Evolutionary conservation across 2,329 filamentous ascomycete genomes (phyloP), one percentile per base, ranked within the genome.

Genomic region (Aspergillus spinulosporus): DNA sequence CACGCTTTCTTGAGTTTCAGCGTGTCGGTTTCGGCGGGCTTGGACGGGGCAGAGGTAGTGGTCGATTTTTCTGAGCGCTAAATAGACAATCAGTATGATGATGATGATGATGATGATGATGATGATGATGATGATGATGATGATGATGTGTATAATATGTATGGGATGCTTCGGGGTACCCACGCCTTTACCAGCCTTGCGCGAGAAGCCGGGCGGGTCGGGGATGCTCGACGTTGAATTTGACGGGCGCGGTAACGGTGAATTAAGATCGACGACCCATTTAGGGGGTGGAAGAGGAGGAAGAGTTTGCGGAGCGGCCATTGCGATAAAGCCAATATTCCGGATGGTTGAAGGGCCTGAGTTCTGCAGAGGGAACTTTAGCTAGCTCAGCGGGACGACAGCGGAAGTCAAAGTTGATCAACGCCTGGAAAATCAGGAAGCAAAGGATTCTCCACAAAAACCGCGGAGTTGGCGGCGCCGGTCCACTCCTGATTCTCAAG

Each of bases 1-100:
- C 94, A 99, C 0, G 94, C 94, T 75, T 99, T 99, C 78, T 99
- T 99, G 67, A 99, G 80, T 81, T 97, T 97, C 61, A 99, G 81
- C 21, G 88, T 92, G 73, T 97, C 93, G 82, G 92, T 97, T 76
- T 97, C 92, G 67, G 89, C 89, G 63, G 87, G 59, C 73, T 69
- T 71, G 69, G 64, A 69, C 67, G 66, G 57, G 54, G 60, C 62
- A 56, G 60, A 42, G 31, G 60, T 42, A 26, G 61, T 31, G 37
- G 57, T 34, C 2, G 64, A 53, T 56, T 72, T 69, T 56, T 70
- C 66, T 51, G 68, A 62, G 60, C 72, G 71, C 56, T 75, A 6
- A 3, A 47, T 21, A 68, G 54, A 44, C 12, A 21, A 45, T 55
- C 34, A 57, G 55, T 12, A 21, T 21, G 21, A 21, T 21, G 21